A percentile compares a stretch with the other conserved stretches of the same genome.
These are phyloP conservation scores for Talaromyces atroroseus DNA, from an alignment of 2,329 filamentous ascomycete genomes.

Conservation along the genomic window DNA sequence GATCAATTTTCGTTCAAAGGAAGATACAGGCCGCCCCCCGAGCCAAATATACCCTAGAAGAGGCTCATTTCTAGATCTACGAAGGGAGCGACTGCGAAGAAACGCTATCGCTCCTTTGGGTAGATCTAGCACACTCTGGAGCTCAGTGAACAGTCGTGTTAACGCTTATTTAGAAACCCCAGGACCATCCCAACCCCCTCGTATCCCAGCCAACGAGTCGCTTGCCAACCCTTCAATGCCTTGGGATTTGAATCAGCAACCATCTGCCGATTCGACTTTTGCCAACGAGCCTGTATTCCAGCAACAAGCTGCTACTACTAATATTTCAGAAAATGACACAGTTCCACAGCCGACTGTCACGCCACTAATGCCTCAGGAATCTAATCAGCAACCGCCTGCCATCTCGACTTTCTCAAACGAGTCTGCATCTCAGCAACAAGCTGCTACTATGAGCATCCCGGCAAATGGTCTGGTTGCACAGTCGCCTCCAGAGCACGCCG, in stretches of 20 bases:
- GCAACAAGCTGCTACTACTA: not conserved
- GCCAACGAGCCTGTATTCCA: not conserved
- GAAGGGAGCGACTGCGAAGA: not conserved
- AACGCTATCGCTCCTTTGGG: not conserved
- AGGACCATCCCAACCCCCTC: not conserved
- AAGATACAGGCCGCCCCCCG: not conserved
- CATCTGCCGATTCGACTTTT: not conserved
- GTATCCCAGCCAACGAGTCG: not conserved
- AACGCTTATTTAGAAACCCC: conserved; percentile 6
- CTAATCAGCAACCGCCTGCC: not conserved
- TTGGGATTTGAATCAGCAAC: not conserved
- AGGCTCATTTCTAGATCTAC: not conserved
- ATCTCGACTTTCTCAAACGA: not conserved
- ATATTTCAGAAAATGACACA: not conserved
- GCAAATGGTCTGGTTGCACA: not conserved
- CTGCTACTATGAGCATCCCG: not conserved
- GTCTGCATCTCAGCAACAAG: not conserved
- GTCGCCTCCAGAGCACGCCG: not conserved
- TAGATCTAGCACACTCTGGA: not conserved
- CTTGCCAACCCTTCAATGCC: not conserved
- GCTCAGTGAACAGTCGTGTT: not conserved
- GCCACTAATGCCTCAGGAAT: not conserved
- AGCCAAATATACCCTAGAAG: not conserved
- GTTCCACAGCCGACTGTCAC: not conserved
- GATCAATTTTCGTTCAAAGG: no score